Percentiles rank a stretch among this genome's conserved stretches.
Evolutionary conservation across 805 yeast species (phyloP).

Genomic region (Brettanomyces anomalus): DNA sequence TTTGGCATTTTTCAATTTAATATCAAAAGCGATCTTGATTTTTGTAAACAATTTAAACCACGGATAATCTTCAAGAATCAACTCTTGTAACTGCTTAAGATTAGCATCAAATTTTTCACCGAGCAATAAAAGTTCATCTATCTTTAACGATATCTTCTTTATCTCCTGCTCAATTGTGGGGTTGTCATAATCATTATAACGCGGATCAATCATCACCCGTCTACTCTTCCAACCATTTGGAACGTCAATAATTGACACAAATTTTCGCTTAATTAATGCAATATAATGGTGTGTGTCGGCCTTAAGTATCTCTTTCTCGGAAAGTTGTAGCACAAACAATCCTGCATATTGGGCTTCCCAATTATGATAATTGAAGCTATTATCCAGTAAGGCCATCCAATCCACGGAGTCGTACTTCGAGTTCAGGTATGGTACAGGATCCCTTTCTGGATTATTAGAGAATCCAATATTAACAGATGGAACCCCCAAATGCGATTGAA

Average conservation of each 20-base stretch:
- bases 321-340: conserved; percentile 39
- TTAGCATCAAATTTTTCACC: conserved; percentile 13
- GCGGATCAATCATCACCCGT: conserved; percentile 6
- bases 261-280: conserved; percentile 30
- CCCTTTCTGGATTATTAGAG: conserved; percentile 24
- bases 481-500: conserved; percentile 59
- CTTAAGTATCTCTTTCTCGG: conserved; percentile 49
- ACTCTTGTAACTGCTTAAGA: conserved; percentile 32
- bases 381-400: conserved; percentile 43
- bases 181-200: conserved; percentile 6
- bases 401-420: conserved; percentile 50
- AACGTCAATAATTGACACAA: conserved; percentile 18
- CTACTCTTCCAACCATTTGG: conserved; percentile 25
- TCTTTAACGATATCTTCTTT: conserved; percentile 17
- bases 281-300: conserved; percentile 41
- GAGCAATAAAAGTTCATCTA: conserved; percentile 7
- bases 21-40: conserved; percentile 45
- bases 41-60: conserved; percentile 64
- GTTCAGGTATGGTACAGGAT: conserved; percentile 48
- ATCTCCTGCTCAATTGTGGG: conserved; percentile 27
- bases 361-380: conserved; percentile 43
- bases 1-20: conserved; percentile 45
- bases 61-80: conserved; percentile 59
- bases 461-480: conserved; percentile 50
- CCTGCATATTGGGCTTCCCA: conserved; percentile 54